A percentile compares a stretch with the other conserved stretches of the same genome.
These are phyloP conservation scores for Termitomyces sp. DNA, from an alignment of 768 basidiomycete species.

Conservation along the genomic window DNA sequence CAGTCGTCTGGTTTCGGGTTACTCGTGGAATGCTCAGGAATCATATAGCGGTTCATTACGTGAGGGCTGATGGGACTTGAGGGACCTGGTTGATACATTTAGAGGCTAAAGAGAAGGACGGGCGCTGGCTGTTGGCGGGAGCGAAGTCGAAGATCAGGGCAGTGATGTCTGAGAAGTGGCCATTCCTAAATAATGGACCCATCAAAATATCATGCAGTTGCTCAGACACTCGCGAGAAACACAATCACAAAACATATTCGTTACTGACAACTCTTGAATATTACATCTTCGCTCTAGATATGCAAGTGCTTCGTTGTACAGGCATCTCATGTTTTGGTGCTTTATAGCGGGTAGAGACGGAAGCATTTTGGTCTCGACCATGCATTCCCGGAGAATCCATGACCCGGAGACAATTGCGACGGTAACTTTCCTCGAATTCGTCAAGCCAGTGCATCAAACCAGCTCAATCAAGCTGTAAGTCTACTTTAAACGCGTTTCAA, in stretches of 20 bases:
- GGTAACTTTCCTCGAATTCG: not conserved
- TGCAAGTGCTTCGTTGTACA: not conserved
- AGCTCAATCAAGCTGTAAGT: not conserved
- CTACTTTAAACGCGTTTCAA: not conserved
- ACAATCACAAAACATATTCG: not conserved
- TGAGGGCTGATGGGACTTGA: conserved; percentile 25
- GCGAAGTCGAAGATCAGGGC: conserved; percentile 11
- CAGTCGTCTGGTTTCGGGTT: conserved; percentile 41
- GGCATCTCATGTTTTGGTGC: not conserved
- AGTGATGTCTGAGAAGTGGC: conserved; percentile 2
- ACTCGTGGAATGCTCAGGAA: conserved; percentile 29
- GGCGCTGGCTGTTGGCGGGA: not conserved
- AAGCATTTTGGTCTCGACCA: not conserved
- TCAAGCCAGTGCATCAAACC: not conserved
- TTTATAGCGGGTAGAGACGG: not conserved
- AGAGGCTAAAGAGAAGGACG: conserved; percentile 3
- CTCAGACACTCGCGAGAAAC: conserved; percentile 14
- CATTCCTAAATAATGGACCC: not conserved
- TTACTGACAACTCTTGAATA: not conserved
- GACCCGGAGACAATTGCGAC: not conserved
- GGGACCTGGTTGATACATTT: conserved; percentile 35
- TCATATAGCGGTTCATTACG: conserved; percentile 25
- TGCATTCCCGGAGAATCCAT: not conserved
- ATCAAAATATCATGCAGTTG: conserved; percentile 28
- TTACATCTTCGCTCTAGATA: not conserved